phyloP scores from a whole-genome alignment of 257 asterid genomes.

The Primulina huaijiensis region DNA sequence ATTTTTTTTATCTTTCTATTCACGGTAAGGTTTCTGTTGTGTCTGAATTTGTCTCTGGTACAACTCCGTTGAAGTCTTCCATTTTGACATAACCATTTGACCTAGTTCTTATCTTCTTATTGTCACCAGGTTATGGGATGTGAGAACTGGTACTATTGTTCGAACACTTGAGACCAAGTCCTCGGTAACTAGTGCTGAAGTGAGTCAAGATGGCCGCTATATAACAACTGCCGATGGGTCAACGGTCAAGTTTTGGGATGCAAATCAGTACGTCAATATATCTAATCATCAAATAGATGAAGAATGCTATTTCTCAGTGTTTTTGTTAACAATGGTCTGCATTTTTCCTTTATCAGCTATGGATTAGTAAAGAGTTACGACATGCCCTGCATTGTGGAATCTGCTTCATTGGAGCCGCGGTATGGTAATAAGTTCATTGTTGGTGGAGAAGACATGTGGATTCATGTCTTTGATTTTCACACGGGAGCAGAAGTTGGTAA shows the following conservation, averaged over 20 bases:
- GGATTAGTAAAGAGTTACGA: slow-evolving; percentile 81
- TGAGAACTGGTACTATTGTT: slow-evolving; percentile 80
- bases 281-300: not conserved
- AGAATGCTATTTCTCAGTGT: not conserved
- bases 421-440: slow-evolving; percentile 86
- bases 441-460: slow-evolving; percentile 99
- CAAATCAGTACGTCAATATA: slow-evolving; percentile 68
- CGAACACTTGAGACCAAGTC: slow-evolving; percentile 85
- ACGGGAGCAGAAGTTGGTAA: slow-evolving; percentile 83
- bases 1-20: not conserved
- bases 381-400: slow-evolving; percentile 85
- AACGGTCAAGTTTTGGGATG: slow-evolving; percentile 91
- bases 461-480: slow-evolving; percentile 79
- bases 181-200: slow-evolving; percentile 91
- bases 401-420: slow-evolving; percentile 91
- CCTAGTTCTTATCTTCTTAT: slow-evolving; percentile 19
- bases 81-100: not conserved
- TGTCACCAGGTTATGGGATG: slow-evolving; percentile 79
- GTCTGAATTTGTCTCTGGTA: not conserved
- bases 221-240: slow-evolving; percentile 92
- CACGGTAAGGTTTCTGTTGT: not conserved
- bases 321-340: slow-evolving; percentile 1
- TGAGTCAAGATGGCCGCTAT: slow-evolving; percentile 89
- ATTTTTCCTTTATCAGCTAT: slow-evolving; percentile 47
- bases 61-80: not conserved